phyloP scores from a whole-genome alignment of 148 eudicot genomes.

The Suaeda aralocaspica region DNA sequence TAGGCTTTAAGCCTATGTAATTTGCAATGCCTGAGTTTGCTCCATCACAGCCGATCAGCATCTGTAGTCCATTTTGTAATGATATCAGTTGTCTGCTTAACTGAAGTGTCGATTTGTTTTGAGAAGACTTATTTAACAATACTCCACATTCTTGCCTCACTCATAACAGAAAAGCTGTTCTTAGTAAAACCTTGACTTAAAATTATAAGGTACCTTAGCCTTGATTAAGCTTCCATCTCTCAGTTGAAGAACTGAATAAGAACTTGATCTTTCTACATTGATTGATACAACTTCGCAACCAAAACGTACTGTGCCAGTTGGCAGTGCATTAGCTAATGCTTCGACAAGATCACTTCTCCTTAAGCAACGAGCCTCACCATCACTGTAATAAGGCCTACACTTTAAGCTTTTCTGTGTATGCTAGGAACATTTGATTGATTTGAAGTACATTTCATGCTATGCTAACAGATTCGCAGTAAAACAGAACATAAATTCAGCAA shows the following conservation, averaged over 20 bases:
- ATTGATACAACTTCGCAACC: conserved; percentile 40
- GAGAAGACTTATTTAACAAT: not conserved
- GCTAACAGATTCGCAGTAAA: too few species aligned
- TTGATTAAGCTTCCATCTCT: conserved; percentile 32
- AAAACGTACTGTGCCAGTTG: conserved; percentile 36
- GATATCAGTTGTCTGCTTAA: too few species aligned
- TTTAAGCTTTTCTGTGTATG: not conserved
- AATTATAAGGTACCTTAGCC: too few species aligned
- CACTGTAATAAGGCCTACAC: conserved; percentile 5
- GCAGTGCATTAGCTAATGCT: conserved; percentile 43
- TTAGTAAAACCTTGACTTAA: too few species aligned
- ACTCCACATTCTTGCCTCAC: too few species aligned
- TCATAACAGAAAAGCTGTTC: too few species aligned
- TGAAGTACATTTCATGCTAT: too few species aligned
- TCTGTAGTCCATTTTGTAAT: conserved; percentile 27
- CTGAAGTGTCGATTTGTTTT: too few species aligned
- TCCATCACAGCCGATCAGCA: conserved; percentile 57
- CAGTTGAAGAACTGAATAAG: conserved; percentile 34
- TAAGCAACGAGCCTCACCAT: conserved; percentile 43
- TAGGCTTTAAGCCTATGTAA: conserved; percentile 39
- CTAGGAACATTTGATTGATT: too few species aligned
- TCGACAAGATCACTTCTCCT: conserved; percentile 43
- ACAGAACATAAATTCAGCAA: too few species aligned
- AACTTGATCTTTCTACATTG: conserved; percentile 25
- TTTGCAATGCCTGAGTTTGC: conserved; percentile 39